Evolutionary conservation across 192 early-diverging fungal genomes (phyloP), one percentile per base, ranked within the genome.

Genomic region (Linnemannia hyalina): DNA sequence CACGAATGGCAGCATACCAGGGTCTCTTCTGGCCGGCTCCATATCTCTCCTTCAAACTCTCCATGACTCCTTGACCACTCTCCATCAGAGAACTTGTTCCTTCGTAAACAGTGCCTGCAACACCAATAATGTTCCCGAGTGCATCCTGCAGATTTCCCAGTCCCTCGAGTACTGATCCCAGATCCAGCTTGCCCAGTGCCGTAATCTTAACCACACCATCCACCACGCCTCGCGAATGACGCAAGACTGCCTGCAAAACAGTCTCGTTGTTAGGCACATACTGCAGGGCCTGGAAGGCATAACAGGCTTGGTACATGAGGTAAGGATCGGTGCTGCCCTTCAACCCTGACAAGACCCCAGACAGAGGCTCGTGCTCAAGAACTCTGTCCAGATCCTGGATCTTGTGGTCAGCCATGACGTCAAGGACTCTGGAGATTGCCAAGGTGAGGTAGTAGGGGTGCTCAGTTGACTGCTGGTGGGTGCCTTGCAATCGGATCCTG

Each of bases 361-460:
- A 52, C 49, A 52, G 32, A 75, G 35, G 49, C 22, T 29, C 68
- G 16, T 54, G 69, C n/a, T 47, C 49, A 15, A 38, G 46, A 20
- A 29, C 77, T 20, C 77, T 68, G 8, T 55, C n/a, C 32, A 78
- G 38, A 29, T 46, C 77, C 32, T 55, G 47, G 35, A 72, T 44
- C n/a, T 55, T 35, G 49, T 44, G n/a, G 47, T 57, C 57, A 11
- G 69, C 77, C 77, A 78, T 78, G 69, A 68, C 68, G n/a, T 70
- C 77, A 6, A 78, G 69, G 1, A 78, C 69, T 23, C 13, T 35
- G 20, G 77, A 71, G 20, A 78, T 46, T 5, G 69, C 77, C 20
- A 68, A 26, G 7, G 65, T 77, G n/a, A 77, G 40, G 9, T 65
- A 57, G 29, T 46, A 49, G 7, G 41, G 41, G 44, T 77, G 29